These are phyloP conservation scores for Arabidopsis arenosa DNA, from an alignment of 345 rosid genomes.

Conservation along the genomic window DNA sequence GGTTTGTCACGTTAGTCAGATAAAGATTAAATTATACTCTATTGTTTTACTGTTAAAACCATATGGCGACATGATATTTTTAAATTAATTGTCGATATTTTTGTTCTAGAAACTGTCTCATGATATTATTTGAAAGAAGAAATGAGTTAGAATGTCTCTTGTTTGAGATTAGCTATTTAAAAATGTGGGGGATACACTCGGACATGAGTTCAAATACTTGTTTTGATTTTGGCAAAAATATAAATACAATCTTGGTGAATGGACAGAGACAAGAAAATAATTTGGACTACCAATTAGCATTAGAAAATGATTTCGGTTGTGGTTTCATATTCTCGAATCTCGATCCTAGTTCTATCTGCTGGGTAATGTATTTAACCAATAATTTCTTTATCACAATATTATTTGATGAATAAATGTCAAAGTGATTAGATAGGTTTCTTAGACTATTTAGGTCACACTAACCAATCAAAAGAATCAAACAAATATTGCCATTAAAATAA, in stretches of 20 bases:
- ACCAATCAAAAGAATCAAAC: conserved; percentile 33
- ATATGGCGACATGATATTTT: not conserved
- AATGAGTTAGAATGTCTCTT: not conserved
- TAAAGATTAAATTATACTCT: not conserved
- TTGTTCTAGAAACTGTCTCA: not conserved
- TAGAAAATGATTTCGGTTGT: not conserved
- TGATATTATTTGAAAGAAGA: not conserved
- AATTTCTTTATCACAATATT: not conserved
- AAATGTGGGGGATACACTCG: too few relatives aligned
- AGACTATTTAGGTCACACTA: conserved; percentile 28
- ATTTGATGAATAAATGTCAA: conserved; percentile 11
- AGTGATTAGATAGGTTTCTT: conserved; percentile 9
- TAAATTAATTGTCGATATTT: not conserved
- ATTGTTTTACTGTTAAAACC: not conserved
- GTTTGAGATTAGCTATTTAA: too few relatives aligned
- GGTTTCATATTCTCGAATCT: not conserved
- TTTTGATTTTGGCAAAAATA: too few relatives aligned
- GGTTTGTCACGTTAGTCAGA: conserved; percentile 34
- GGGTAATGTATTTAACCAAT: not conserved
- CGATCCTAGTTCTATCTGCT: not conserved
- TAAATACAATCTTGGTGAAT: too few relatives aligned
- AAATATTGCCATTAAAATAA: conserved; percentile 12
- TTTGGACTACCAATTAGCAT: too few relatives aligned
- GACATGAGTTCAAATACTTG: too few relatives aligned
- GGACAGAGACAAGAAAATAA: too few relatives aligned